These are phyloP conservation scores for Pichia nanzhaoensis DNA, from an alignment of 805 yeast genomes.

Conservation along the genomic window DNA sequence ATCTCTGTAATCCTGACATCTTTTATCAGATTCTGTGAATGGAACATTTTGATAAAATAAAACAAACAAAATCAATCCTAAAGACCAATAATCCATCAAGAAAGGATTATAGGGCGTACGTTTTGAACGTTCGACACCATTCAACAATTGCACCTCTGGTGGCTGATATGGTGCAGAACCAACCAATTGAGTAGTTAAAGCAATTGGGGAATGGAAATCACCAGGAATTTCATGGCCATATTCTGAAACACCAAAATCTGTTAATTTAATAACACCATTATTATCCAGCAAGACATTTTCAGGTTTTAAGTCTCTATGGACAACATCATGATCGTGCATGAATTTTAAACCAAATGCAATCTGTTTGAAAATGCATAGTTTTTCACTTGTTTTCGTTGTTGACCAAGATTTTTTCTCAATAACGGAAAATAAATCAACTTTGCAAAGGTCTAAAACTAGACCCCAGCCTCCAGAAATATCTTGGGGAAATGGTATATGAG, in stretches of 20 bases:
- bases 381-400: conserved; percentile 42
- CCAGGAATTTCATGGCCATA: conserved; percentile 56
- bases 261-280: conserved; percentile 58
- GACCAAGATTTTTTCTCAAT: conserved; percentile 61
- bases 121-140: conserved; percentile 38
- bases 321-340: conserved; percentile 72
- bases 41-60: conserved; percentile 56
- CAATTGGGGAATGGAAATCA: conserved; percentile 41
- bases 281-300: conserved; percentile 74
- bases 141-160: conserved; percentile 63
- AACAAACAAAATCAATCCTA: conserved; percentile 65
- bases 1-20: conserved; percentile 49
- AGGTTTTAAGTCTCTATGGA: conserved; percentile 92
- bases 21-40: conserved; percentile 44
- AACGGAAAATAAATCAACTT: conserved; percentile 50
- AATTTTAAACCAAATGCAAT: conserved; percentile 56
- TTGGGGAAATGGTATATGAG: conserved; percentile 49
- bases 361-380: conserved; percentile 69
- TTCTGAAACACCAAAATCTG: conserved; percentile 89
- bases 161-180: conserved; percentile 84
- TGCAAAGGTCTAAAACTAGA: conserved; percentile 59
- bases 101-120: conserved; percentile 57
- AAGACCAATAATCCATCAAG: conserved; percentile 69
- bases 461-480: conserved; percentile 73
- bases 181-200: conserved; percentile 44